A percentile compares a stretch with the other conserved stretches of the same genome.
phyloP scores from a whole-genome alignment of 176 grass and related monocot genomes.

The Olyra latifolia region DNA sequence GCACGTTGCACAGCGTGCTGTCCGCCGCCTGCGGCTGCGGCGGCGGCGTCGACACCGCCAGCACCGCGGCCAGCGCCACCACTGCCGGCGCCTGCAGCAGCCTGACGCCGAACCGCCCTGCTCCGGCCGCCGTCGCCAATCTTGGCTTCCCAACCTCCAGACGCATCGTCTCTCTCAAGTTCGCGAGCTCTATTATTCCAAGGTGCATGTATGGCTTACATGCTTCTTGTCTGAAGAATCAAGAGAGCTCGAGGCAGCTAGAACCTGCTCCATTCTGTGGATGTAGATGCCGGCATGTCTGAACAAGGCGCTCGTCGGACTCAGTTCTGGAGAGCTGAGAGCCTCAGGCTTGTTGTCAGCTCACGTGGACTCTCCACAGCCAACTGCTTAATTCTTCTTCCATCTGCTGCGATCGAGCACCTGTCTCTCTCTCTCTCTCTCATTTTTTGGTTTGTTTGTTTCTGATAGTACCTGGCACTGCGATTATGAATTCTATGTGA shows the following conservation, averaged over 20 bases:
- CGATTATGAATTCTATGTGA: background rate
- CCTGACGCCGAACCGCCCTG: background rate
- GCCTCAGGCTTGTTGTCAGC: background rate
- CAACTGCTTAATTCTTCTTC: background rate
- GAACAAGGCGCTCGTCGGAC: background rate
- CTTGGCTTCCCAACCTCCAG: background rate
- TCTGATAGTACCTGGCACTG: background rate
- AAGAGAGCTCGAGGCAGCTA: background rate
- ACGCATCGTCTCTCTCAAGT: slow-evolving; percentile 6
- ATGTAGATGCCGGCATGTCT: background rate
- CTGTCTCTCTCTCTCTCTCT: background rate
- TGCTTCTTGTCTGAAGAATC: background rate
- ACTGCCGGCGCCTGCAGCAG: slow-evolving; percentile 49
- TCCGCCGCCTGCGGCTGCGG: background rate
- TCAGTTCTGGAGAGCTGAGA: background rate
- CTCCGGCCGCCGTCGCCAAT: background rate
- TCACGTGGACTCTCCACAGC: slow-evolving; percentile 27
- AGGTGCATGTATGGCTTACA: background rate
- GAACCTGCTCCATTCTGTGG: background rate
- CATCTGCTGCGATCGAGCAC: background rate
- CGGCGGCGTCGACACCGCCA: slow-evolving; percentile 18
- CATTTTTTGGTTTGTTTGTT: background rate
- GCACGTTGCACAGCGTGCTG: slow-evolving; percentile 52
- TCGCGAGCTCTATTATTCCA: no score
- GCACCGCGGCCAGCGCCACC: slow-evolving; percentile 30